Conservation (phyloP, 345 rosid species). For the Brassica incana region DNA sequence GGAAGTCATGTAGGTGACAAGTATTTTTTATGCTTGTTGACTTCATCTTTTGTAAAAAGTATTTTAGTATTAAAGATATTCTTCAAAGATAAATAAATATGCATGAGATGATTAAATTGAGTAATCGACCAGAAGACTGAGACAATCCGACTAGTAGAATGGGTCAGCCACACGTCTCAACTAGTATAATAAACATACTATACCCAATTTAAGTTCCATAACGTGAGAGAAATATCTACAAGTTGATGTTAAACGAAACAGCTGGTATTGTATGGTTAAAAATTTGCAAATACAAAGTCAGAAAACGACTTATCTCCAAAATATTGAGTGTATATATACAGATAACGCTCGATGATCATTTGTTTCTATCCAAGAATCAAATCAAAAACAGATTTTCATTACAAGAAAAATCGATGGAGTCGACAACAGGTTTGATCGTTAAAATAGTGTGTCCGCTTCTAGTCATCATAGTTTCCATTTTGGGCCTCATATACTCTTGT, state of each 20-base stretch:
- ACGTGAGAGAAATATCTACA: background rate
- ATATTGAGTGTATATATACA: background rate
- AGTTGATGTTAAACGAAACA: background rate
- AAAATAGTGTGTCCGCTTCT: background rate
- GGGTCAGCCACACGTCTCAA: background rate
- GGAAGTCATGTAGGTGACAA: too few species aligned
- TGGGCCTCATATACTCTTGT: background rate
- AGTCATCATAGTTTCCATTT: background rate
- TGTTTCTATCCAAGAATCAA: background rate
- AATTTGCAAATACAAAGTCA: constrained; percentile 1
- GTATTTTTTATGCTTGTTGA: background rate
- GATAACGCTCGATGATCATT: background rate
- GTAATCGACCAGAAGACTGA: background rate
- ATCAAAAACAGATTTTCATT: background rate
- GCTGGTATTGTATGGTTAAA: background rate
- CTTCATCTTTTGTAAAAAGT: background rate
- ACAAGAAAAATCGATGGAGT: background rate
- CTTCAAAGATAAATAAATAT: background rate
- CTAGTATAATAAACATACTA: background rate
- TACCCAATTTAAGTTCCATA: background rate
- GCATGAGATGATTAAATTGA: background rate
- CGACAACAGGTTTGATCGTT: background rate
- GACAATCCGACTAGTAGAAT: background rate
- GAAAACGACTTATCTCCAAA: background rate
- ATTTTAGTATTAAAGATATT: background rate